Percentiles rank a stretch among this genome's conserved stretches.
Conservation (phyloP, 306 rosid species). For the Comarum palustre region DNA sequence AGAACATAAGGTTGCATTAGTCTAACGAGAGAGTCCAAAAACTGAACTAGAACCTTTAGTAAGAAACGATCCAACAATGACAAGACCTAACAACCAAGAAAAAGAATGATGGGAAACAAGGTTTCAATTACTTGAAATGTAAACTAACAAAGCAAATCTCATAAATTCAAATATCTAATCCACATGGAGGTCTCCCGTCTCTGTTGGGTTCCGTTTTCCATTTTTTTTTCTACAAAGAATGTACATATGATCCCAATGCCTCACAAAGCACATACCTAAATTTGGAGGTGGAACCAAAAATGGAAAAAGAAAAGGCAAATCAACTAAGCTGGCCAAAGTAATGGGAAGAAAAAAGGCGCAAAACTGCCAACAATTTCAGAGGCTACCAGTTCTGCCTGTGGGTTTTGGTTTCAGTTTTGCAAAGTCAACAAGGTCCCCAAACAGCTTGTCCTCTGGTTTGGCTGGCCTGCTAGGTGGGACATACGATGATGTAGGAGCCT, state of each 20-base stretch:
- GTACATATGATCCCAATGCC: slow-evolving; percentile 54
- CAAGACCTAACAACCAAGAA: too few species aligned
- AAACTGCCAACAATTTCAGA: slow-evolving; percentile 34
- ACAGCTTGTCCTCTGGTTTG: slow-evolving; percentile 89
- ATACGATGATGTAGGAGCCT: slow-evolving; percentile 62
- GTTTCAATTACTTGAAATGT: neutral
- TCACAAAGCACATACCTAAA: slow-evolving; percentile 44
- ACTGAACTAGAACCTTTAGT: too few species aligned
- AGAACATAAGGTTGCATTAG: too few species aligned
- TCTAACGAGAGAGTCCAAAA: too few species aligned
- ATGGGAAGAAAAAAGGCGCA: slow-evolving; percentile 12
- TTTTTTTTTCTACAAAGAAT: slow-evolving; percentile 48
- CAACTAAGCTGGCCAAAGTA: slow-evolving; percentile 35
- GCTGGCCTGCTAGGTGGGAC: slow-evolving; percentile 62
- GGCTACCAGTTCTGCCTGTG: slow-evolving; percentile 53
- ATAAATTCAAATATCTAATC: slow-evolving; percentile 28
- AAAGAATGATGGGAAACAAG: neutral
- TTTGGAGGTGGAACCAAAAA: slow-evolving; percentile 29
- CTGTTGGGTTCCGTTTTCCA: slow-evolving; percentile 20
- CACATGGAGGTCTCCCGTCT: slow-evolving; percentile 27
- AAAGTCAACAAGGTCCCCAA: slow-evolving; percentile 91
- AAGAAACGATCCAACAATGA: too few species aligned
- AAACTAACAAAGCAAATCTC: neutral
- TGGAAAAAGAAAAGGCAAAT: slow-evolving; percentile 21
- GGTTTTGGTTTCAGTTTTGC: slow-evolving; percentile 84